Evolutionary conservation across 768 basidiomycete genomes (phyloP), one percentile per base, ranked within the genome.

Genomic region (Suillus occidentalis): DNA sequence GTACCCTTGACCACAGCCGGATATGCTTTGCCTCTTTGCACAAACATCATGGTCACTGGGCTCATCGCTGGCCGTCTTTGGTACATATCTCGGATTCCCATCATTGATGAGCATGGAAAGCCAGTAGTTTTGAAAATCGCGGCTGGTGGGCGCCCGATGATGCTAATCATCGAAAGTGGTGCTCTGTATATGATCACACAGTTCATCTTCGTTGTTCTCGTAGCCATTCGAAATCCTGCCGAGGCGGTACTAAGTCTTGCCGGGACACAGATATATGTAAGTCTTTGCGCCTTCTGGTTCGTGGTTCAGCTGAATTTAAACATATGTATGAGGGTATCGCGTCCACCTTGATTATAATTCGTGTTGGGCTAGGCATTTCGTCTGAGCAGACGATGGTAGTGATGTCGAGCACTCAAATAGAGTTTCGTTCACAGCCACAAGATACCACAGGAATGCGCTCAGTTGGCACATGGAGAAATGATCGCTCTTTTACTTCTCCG

Each of bases 21-120:
- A 34, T 78, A 73, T 63, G 47, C 66, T 9, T 71, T 80, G 22
- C 75, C 78, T n/a, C 71, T 80, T 42, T 69, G 67, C 62, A 72
- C 76, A 36, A 80, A 80, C 65, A 65, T 75, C 62, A 63, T 80
- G 28, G 67, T 78, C 47, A 79, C 78, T 13, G 47, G 58, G 12
- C 72, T 80, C 66, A 79, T 78, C 64, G 73, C 72, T 45, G 61
- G 57, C 31, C 76, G 77, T 42, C 72, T 80, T 13, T 79, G 72
- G 74, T 64, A 70, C 50, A 62, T 64, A 39, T 65, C 62, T 13
- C 65, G 67, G 22, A 45, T 47, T 49, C 64, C 28, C 47, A 16
- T 64, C 36, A 7, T 62, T 28, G 61, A 28, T 20, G 40, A 40
- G 45, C 5, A 59, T 42, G 58, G 58, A 59, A 59, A 59, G 10